These are phyloP conservation scores for Ramalina peruviana DNA, from an alignment of 495 filamentous ascomycete species.

Conservation along the genomic window DNA sequence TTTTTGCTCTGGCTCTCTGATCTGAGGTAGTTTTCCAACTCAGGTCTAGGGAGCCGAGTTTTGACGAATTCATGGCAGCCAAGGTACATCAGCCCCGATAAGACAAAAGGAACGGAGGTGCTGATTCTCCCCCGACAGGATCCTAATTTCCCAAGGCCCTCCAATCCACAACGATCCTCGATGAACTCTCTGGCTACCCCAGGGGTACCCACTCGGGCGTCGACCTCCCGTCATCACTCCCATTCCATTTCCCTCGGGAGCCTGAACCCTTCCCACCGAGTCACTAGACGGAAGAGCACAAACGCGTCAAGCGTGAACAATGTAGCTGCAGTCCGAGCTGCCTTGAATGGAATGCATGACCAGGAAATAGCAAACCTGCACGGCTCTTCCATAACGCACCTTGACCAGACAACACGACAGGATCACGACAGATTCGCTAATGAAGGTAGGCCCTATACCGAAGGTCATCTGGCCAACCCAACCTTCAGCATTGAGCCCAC, in stretches of 20 bases:
- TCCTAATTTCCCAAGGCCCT: conserved; percentile 7
- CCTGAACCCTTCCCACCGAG: conserved; percentile 66
- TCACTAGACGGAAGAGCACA: conserved; percentile 88
- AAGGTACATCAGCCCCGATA: conserved; percentile 4
- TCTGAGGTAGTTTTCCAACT: conserved; percentile 5
- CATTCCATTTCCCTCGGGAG: conserved; percentile 70
- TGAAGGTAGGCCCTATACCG: neutral
- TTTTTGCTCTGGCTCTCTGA: conserved; percentile 9
- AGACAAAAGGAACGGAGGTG: neutral
- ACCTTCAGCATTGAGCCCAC: conserved; percentile 41
- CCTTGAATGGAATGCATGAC: conserved; percentile 47
- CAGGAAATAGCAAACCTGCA: conserved; percentile 13
- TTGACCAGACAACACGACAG: neutral
- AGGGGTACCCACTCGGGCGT: conserved; percentile 21
- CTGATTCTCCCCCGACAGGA: conserved; percentile 9
- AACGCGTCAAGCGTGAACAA: conserved; percentile 62
- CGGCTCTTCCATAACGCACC: conserved; percentile 19
- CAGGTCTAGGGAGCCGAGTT: conserved; percentile 10
- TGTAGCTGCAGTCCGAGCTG: conserved; percentile 60
- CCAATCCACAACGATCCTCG: conserved; percentile 14
- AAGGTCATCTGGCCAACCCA: neutral
- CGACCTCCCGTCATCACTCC: conserved; percentile 61
- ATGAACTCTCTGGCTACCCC: conserved; percentile 11
- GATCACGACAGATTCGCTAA: neutral
- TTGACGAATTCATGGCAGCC: conserved; percentile 6